Evolutionary conservation across 208 protist genomes (phyloP), one percentile per base, ranked within the genome.

Genomic region (Trypanosomatidae sp.): DNA sequence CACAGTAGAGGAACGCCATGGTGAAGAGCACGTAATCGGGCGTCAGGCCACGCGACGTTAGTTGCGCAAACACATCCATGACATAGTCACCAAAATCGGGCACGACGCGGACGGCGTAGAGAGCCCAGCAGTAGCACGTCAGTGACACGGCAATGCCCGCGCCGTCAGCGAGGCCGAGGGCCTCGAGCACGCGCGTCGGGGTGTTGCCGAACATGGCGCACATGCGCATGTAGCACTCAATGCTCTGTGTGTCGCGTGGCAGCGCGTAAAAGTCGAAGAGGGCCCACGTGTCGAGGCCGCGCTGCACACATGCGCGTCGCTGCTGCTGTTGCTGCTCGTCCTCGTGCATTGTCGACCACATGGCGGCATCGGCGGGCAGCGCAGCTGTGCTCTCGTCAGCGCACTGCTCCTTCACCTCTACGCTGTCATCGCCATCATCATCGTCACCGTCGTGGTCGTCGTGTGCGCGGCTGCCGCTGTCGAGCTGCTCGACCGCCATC

Each of bases 221-320:
- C 60, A 89, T 67, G 20, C 78, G 72, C 58, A 88, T 69, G 54
- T 88, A 86, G 19, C 79, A 68, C 53, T 78, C 75, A 25, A 92
- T 44, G 22, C 70, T 73, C 4, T 32, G 40, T 3, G 56, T 59
- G 39, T 44, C 74, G 35, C 80, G 82, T 20, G 26, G 35, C 16
- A 91, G 54, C 25, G 71, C 47, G 53, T 87, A 94, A 55, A 94
- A 90, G 53, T 94, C 87, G 54, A 67, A 94, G 11, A 94, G 69
- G 4, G 68, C 61, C 83, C 87, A 94, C 32, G 69, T 47, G 27
- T 94, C 87, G 33, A 81, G 50, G 38, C 85, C 84, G n/a, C 44
- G 54, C 42, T 67, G 53, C 33, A 56, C 51, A 22, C 62, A 43
- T 20, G 32, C 39, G 22, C 55, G 43, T n/a, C 41, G 39, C 2